Evolutionary conservation across 768 basidiomycete genomes (phyloP).

Genomic region (Hericium alpestre): DNA sequence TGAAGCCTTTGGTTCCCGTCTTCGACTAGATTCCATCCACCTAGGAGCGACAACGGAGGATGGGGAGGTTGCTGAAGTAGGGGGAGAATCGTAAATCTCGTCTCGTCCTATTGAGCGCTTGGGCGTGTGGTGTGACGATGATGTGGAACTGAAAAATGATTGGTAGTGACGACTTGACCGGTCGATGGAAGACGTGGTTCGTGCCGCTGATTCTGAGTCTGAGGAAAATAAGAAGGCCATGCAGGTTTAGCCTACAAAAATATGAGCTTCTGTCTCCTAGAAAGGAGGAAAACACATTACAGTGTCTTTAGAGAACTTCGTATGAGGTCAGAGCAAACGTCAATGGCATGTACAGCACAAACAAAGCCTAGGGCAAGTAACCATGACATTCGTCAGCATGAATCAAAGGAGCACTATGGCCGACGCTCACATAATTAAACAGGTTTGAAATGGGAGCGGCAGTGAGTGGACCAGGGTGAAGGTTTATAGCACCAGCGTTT

Average conservation of each 20-base stretch:
- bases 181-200: background rate
- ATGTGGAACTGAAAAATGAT: conserved; percentile 3
- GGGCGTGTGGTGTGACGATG: background rate
- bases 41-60: background rate
- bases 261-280: background rate
- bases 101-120: background rate
- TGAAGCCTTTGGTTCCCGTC: background rate
- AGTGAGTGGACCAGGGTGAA: background rate
- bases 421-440: background rate
- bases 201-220: conserved; percentile 1
- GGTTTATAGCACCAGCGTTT: background rate
- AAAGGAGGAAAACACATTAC: background rate
- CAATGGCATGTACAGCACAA: conserved; percentile 6
- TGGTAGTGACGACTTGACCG: conserved; percentile 1
- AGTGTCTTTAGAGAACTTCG: conserved; percentile 4
- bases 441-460: background rate
- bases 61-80: background rate
- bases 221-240: conserved; percentile 13
- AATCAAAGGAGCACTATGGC: background rate
- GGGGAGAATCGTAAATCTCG: background rate
- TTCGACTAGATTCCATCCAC: background rate
- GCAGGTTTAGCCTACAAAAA: background rate
- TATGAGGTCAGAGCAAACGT: conserved; percentile 6
- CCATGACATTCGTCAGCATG: background rate
- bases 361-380: conserved; percentile 2